A percentile compares a stretch with the other conserved stretches of the same genome.
These are phyloP conservation scores for Blastobotrys proliferans DNA, from an alignment of 1,139 yeast species.

Conservation along the genomic window DNA sequence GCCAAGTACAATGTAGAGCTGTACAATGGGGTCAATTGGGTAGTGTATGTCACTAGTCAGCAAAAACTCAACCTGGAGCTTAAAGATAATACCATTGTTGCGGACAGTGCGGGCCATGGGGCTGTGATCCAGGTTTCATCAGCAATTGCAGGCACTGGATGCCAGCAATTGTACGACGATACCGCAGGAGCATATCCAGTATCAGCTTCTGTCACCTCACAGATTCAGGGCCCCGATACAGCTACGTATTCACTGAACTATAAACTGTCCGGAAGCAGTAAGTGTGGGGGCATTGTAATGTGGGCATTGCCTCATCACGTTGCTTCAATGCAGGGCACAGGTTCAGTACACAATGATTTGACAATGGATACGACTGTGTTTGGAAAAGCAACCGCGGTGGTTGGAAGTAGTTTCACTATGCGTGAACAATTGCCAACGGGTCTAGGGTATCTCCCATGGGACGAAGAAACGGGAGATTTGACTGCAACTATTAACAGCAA, in stretches of 20 bases:
- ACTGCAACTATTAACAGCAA: constrained; percentile 15
- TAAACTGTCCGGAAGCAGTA: constrained; percentile 18
- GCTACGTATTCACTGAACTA: constrained; percentile 52
- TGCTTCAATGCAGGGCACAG: constrained; percentile 38
- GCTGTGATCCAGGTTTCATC: constrained; percentile 45
- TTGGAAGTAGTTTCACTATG: constrained; percentile 48
- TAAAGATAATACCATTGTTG: constrained; percentile 11
- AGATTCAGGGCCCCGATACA: constrained; percentile 31
- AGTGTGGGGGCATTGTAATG: constrained; percentile 42
- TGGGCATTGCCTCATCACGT: constrained; percentile 73
- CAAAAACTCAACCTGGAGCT: constrained; percentile 22
- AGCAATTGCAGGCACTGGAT: constrained; percentile 1
- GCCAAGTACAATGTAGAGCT: constrained; percentile 33
- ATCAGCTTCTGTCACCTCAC: constrained; percentile 38
- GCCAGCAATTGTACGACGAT: constrained; percentile 32
- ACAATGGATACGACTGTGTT: constrained; percentile 50
- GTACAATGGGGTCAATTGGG: constrained; percentile 51
- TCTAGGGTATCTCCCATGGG: no score
- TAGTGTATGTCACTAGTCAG: constrained; percentile 51
- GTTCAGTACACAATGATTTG: background rate
- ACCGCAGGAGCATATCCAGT: constrained; percentile 54
- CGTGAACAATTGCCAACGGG: constrained; percentile 44
- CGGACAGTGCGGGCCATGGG: constrained; percentile 40
- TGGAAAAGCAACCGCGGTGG: constrained; percentile 58
- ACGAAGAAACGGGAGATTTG: no score